A percentile compares a stretch with the other conserved stretches of the same genome.
phyloP scores from a whole-genome alignment of 2,329 filamentous ascomycete genomes.

The Verticillium nonalfalfae region DNA sequence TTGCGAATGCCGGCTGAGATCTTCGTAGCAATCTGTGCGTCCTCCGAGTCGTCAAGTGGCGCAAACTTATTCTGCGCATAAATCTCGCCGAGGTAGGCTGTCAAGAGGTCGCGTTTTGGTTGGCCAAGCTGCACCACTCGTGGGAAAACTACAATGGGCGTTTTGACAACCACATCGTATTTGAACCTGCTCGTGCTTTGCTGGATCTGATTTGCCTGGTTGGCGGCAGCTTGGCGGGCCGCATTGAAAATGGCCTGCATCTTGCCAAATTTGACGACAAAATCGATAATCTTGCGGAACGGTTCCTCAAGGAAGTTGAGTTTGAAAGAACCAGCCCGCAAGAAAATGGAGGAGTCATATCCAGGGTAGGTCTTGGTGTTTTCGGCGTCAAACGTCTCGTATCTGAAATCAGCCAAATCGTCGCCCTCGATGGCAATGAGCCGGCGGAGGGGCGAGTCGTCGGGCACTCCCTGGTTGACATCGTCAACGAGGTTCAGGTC shows the following conservation, averaged over 20 bases:
- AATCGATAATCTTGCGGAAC: constrained; percentile 96
- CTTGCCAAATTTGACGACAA: constrained; percentile 96
- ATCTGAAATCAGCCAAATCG: constrained; percentile 93
- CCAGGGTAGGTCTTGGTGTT: constrained; percentile 74
- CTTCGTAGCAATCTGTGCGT: constrained; percentile 76
- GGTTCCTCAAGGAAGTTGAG: constrained; percentile 96
- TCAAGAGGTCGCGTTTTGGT: constrained; percentile 73
- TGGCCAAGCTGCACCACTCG: constrained; percentile 64
- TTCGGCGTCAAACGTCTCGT: constrained; percentile 84
- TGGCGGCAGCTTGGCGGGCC: constrained; percentile 86
- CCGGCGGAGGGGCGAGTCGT: constrained; percentile 73
- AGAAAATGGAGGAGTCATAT: constrained; percentile 85
- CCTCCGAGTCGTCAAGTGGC: constrained; percentile 69
- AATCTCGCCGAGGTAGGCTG: constrained; percentile 92
- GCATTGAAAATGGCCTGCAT: constrained; percentile 99
- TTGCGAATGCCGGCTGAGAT: constrained; percentile 88
- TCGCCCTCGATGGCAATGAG: constrained; percentile 93
- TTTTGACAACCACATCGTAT: constrained; percentile 89
- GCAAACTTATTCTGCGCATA: constrained; percentile 93
- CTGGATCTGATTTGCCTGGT: constrained; percentile 88
- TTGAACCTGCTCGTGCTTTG: constrained; percentile 86
- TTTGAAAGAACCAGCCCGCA: constrained; percentile 91
- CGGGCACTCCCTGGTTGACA: constrained; percentile 81
- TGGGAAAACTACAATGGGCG: constrained; percentile 93
- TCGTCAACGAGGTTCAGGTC: constrained; percentile 88